These are phyloP conservation scores for Albifimbria verrucaria DNA, from an alignment of 2,329 filamentous ascomycete species.

Conservation along the genomic window DNA sequence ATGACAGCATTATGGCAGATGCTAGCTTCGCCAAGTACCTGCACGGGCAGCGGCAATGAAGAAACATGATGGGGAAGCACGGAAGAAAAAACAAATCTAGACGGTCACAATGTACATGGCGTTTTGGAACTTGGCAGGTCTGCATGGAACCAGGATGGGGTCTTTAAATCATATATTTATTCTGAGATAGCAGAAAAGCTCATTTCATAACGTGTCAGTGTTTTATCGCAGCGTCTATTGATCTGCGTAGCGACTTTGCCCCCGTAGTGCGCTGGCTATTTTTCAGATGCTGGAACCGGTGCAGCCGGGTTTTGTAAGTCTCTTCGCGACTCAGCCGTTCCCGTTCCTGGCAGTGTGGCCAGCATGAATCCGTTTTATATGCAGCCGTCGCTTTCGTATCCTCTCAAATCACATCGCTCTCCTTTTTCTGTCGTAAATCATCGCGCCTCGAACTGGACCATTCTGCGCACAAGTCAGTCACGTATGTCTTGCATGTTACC, in stretches of 20 bases:
- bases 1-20: conserved; percentile 47
- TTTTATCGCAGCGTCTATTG: background rate
- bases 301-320: too few species aligned
- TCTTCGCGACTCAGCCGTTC: too few species aligned
- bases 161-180: background rate
- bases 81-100: conserved; percentile 1
- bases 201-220: background rate
- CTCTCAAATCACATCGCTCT: background rate
- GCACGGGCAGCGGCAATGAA: conserved; percentile 37
- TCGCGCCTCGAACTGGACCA: conserved; percentile 98
- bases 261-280: too few species aligned
- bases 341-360: too few species aligned
- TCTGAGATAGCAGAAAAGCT: background rate
- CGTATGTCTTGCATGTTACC: background rate
- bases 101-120: conserved; percentile 7
- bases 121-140: conserved; percentile 12
- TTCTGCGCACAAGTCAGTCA: conserved; percentile 49
- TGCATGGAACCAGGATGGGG: background rate
- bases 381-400: background rate
- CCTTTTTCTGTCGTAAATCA: conserved; percentile 35
- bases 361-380: too few species aligned
- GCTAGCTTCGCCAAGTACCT: conserved; percentile 63
- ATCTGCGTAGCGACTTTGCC: background rate
- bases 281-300: too few species aligned
- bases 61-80: conserved; percentile 5